Evolutionary conservation across 192 early-diverging fungal genomes (phyloP).

Genomic region (Backusella liffmaniae): DNA sequence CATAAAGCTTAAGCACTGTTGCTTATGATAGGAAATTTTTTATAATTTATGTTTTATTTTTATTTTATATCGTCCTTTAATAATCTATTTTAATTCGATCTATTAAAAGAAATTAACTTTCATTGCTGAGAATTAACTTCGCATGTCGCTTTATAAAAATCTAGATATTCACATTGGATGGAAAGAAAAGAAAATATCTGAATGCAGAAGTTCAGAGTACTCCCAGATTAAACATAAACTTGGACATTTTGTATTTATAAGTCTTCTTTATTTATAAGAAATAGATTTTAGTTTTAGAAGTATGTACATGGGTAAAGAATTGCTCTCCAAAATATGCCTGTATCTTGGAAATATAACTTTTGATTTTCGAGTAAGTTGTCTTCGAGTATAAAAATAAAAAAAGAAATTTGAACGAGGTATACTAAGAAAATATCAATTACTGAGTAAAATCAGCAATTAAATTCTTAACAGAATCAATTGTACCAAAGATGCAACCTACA

Average conservation of each 20-base stretch:
- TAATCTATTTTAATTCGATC: neutral
- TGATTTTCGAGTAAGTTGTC: neutral
- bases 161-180: neutral
- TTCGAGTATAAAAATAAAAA: neutral
- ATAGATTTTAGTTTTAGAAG: neutral
- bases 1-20: too few species aligned
- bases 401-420: neutral
- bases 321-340: neutral
- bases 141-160: neutral
- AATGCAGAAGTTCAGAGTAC: too few species aligned
- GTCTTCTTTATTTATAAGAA: neutral
- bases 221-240: neutral
- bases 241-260: neutral
- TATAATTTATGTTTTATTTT: too few species aligned
- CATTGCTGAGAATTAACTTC: neutral
- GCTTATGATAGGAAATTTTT: too few species aligned
- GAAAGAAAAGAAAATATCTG: neutral
- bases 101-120: neutral
- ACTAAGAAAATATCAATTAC: neutral
- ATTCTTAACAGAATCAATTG: constrained; percentile 61
- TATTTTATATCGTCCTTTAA: neutral
- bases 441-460: constrained; percentile 32
- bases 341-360: neutral
- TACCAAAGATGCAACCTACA: constrained; percentile 61
- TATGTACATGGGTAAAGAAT: neutral